phyloP scores from a whole-genome alignment of 441 rosid genomes.

The Gossypium davidsonii region DNA sequence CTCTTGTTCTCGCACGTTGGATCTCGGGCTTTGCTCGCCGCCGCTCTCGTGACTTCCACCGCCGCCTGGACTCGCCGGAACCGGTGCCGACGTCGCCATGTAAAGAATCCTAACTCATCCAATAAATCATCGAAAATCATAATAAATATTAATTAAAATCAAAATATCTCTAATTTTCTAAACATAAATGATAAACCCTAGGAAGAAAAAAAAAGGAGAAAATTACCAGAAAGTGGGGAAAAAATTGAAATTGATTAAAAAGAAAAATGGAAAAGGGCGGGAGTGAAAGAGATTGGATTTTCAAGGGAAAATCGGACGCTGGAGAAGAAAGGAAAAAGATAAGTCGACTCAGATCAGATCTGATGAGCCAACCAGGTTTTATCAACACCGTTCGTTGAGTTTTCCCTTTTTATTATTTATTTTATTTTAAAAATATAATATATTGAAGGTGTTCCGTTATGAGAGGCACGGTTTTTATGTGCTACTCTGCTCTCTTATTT shows the following conservation, averaged over 20 bases:
- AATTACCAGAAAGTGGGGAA: background rate
- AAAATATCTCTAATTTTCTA: background rate
- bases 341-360: conserved; percentile 47
- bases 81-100: conserved; percentile 36
- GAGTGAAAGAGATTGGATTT: conserved; percentile 43
- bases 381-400: conserved; percentile 82
- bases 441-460: background rate
- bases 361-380: conserved; percentile 27
- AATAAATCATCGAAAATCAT: conserved; percentile 7
- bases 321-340: conserved; percentile 31
- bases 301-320: conserved; percentile 3
- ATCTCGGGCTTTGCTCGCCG: conserved; percentile 84
- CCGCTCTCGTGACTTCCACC: conserved; percentile 67
- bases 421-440: background rate
- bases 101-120: conserved; percentile 28
- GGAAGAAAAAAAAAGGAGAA: background rate
- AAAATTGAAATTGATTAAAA: conserved; percentile 13
- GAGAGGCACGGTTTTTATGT: background rate
- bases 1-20: conserved; percentile 83
- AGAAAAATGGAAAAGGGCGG: conserved; percentile 41
- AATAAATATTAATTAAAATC: background rate
- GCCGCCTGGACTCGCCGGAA: conserved; percentile 49
- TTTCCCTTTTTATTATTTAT: background rate
- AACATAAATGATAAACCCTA: conserved; percentile 14
- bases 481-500: background rate